Evolutionary conservation across 2,329 filamentous ascomycete species (phyloP).

Genomic region (Cyphellophora europaea): DNA sequence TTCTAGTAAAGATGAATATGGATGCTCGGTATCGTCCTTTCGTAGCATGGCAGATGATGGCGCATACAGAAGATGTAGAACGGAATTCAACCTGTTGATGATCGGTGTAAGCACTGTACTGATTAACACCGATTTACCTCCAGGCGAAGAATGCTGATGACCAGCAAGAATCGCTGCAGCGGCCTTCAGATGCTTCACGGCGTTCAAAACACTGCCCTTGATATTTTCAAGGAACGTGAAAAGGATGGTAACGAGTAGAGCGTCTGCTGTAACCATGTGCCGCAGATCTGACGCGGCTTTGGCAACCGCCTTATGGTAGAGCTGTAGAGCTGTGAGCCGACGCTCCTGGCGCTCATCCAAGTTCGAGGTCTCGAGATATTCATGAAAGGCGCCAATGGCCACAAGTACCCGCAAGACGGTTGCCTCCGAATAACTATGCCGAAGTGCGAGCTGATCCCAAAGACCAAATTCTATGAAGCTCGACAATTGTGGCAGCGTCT

Average conservation of each 20-base stretch:
- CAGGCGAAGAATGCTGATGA: not conserved
- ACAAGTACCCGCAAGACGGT: not conserved
- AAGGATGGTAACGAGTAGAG: not conserved
- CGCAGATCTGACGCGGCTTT: not conserved
- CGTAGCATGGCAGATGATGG: not conserved
- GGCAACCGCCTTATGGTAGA: not conserved
- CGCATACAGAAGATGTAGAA: not conserved
- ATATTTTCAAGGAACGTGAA: not conserved
- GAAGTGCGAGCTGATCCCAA: not conserved
- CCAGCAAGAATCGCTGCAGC: not conserved
- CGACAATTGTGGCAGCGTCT: not conserved
- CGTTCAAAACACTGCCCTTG: not conserved
- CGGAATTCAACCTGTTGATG: not conserved
- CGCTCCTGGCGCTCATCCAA: not conserved
- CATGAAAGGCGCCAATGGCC: not conserved
- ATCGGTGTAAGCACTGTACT: not conserved
- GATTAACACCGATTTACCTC: not conserved
- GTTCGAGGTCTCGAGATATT: not conserved
- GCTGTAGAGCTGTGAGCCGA: not conserved
- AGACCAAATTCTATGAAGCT: conserved; percentile 1
- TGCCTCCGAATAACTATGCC: not conserved
- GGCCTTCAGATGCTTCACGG: not conserved
- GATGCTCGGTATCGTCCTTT: not conserved
- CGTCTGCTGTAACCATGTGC: not conserved
- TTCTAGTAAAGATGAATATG: not conserved